Evolutionary conservation across 257 asterid species (phyloP), one percentile per base, ranked within the genome.

Genomic region (Rauvolfia tetraphylla): DNA sequence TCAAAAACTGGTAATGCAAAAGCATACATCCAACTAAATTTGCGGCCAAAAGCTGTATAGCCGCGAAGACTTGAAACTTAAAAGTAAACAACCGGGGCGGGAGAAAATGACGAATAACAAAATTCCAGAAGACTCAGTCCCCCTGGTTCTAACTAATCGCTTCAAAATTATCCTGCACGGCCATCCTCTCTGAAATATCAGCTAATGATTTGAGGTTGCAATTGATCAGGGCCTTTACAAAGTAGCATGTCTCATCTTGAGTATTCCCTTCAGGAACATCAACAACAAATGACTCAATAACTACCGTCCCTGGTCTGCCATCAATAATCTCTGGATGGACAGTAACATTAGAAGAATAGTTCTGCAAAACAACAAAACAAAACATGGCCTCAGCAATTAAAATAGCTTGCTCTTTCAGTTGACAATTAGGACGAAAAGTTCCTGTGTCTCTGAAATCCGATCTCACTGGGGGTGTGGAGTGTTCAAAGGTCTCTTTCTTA

Each of bases 241-340:
- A 93, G 90, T 85, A 91, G 89, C 92, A 86, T 0, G 98, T 91
- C 74, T 93, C 98, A 8, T 93, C 98, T 75, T 78, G 84, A 18
- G 97, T 93, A 57, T 93, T 93, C 48, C 96, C 96, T 77, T 87
- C 89, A 0, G 98, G 98, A 74, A 90, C 95, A 75, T 93, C 98
- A 68, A 93, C 97, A 81, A 90, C 84, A 54, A 89, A 93, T 27
- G 97, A 90, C 71, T 93, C 98, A 1, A 83, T 84, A 27, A 93
- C 95, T 29, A 88, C 77, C 6, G 98, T 93, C 17, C 88, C 96
- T 1, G 75, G 80, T 68, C 86, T 83, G 68, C 91, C 94, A 1
- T 85, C 95, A 1, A 85, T 79, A 22, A 77, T 80, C 89, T 93
- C 92, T 0, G 93, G 93, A 78, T 84, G 93, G 13, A 92, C 96